A percentile compares a stretch with the other conserved stretches of the same genome.
These are phyloP conservation scores for Nakataea oryzae DNA, from an alignment of 2,329 filamentous ascomycete species.

Conservation along the genomic window DNA sequence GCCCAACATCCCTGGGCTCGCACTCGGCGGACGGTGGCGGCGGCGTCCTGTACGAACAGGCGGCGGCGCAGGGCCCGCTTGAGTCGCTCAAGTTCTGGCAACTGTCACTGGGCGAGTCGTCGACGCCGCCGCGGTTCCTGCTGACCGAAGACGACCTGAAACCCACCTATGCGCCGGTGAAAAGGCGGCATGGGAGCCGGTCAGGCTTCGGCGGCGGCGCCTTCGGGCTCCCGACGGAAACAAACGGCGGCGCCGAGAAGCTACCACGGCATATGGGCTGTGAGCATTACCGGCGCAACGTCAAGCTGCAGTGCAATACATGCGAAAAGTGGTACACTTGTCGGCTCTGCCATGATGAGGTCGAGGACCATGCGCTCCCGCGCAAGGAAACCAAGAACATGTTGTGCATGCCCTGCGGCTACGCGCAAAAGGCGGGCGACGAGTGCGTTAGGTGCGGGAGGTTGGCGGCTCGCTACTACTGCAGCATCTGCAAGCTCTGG, in stretches of 20 bases:
- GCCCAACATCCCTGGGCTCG: slow-evolving; percentile 1
- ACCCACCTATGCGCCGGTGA: slow-evolving; percentile 52
- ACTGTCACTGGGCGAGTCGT: slow-evolving; percentile 28
- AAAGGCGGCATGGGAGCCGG: slow-evolving; percentile 16
- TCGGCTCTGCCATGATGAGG: slow-evolving; percentile 82
- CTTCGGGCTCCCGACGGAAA: slow-evolving; percentile 33
- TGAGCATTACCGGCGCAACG: slow-evolving; percentile 86
- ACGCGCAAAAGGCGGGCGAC: slow-evolving; percentile 72
- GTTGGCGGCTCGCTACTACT: slow-evolving; percentile 81
- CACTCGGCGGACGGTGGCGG: neutral
- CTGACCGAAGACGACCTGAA: slow-evolving; percentile 50
- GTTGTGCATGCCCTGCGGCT: slow-evolving; percentile 92
- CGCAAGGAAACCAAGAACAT: slow-evolving; percentile 84
- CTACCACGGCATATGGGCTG: slow-evolving; percentile 57
- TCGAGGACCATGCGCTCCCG: slow-evolving; percentile 68
- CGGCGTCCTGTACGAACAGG: slow-evolving; percentile 22
- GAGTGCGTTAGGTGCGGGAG: slow-evolving; percentile 68
- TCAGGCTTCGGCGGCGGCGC: slow-evolving; percentile 19
- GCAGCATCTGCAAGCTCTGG: slow-evolving; percentile 91
- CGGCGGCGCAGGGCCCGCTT: slow-evolving; percentile 27
- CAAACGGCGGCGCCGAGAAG: slow-evolving; percentile 23
- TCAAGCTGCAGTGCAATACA: slow-evolving; percentile 87
- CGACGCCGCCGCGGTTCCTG: slow-evolving; percentile 30
- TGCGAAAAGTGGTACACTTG: slow-evolving; percentile 93
- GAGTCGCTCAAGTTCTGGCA: slow-evolving; percentile 52